Percentiles rank a stretch among this genome's conserved stretches.
Evolutionary conservation across 1,139 yeast species (phyloP).

Genomic region (Lodderomyces pseudojiufengensis): DNA sequence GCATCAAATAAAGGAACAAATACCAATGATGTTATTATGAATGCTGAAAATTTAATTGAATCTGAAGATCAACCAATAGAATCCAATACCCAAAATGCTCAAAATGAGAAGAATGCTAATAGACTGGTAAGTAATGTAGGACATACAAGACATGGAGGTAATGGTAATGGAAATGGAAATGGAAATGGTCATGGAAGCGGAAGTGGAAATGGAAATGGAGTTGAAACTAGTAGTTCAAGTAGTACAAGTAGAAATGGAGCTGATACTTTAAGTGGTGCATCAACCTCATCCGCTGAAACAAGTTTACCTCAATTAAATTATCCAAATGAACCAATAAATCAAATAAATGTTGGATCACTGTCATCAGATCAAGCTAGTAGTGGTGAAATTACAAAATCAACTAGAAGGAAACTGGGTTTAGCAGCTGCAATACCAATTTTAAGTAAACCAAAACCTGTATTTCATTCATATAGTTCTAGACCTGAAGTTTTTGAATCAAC

Average conservation of each 20-base stretch:
- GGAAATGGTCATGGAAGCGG: conserved; percentile 55
- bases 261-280: conserved; percentile 5
- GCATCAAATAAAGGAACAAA: not conserved
- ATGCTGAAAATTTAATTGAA: no score
- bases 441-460: not conserved
- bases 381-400: not conserved
- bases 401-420: not conserved
- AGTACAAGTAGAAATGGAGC: conserved; percentile 6
- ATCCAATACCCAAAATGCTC: no score
- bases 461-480: conserved; percentile 14
- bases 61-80: no score
- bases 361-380: conserved; percentile 6
- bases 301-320: conserved; percentile 4
- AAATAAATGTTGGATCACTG: conserved; percentile 1
- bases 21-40: not conserved
- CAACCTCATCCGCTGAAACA: conserved; percentile 1
- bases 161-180: conserved; percentile 30
- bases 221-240: conserved; percentile 15
- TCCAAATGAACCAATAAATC: conserved; percentile 1
- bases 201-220: conserved; percentile 42
- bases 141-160: conserved; percentile 14
- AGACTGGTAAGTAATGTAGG: not conserved
- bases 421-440: not conserved
- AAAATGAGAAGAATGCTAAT: no score
- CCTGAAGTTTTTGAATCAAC: conserved; percentile 34